Conservation (phyloP, 768 basidiomycete species). For the Lactarius akahatsu region DNA sequence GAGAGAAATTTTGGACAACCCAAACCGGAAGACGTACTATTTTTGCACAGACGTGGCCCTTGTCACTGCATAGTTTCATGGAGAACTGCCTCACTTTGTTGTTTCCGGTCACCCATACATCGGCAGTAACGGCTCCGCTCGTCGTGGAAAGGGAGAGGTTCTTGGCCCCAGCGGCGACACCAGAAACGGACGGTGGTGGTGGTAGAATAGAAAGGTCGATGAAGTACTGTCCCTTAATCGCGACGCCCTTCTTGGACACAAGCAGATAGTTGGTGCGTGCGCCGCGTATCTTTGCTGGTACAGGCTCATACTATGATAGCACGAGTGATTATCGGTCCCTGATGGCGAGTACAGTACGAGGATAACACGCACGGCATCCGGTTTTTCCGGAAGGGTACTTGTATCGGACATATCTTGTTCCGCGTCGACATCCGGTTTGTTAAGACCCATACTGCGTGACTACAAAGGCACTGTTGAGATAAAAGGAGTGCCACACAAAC, state of each 20-base stretch:
- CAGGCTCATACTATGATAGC: neutral
- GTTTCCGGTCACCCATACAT: slow-evolving; percentile 5
- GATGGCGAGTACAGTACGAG: neutral
- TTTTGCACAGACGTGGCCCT: slow-evolving; percentile 1
- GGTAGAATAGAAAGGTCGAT: slow-evolving; percentile 15
- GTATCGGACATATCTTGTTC: neutral
- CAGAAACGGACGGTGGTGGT: neutral
- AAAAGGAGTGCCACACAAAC: neutral
- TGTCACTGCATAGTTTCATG: neutral
- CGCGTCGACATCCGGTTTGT: neutral
- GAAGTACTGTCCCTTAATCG: slow-evolving; percentile 1
- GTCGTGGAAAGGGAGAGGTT: slow-evolving; percentile 15
- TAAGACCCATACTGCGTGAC: neutral
- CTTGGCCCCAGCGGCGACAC: neutral
- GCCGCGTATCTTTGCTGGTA: neutral
- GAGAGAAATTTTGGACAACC: no score
- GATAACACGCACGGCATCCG: neutral
- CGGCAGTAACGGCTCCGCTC: slow-evolving; percentile 5
- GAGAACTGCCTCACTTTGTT: neutral
- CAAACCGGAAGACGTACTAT: slow-evolving; percentile 1
- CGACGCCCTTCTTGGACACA: neutral
- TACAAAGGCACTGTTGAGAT: neutral
- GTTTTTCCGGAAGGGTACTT: neutral
- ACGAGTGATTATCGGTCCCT: neutral
- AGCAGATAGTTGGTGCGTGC: slow-evolving; percentile 4